Evolutionary conservation across 306 rosid species (phyloP), one percentile per base, ranked within the genome.

Genomic region (Bauhinia variegata): DNA sequence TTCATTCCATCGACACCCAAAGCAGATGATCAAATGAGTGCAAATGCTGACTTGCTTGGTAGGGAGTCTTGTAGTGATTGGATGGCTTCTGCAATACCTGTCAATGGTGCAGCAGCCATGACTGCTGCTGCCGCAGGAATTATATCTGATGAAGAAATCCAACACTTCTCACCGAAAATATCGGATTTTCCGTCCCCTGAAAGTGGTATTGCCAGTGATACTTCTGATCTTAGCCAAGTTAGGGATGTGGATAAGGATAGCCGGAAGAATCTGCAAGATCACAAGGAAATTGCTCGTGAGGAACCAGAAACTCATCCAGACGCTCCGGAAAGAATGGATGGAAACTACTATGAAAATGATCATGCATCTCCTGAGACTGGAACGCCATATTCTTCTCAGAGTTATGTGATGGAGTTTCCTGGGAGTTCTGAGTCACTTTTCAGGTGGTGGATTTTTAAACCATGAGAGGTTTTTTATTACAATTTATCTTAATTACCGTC

Each of bases 41-140:
- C 72, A 55, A 72, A 60, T 60, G 73, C 31, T 51, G 83, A 83
- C 54, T 79, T 87, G 43, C 82, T 78, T 1, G 86, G 62, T 28
- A 76, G 71, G 69, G 82, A 82, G 57, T 59, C 89, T 34, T 56
- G 32, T 44, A 67, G 79, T 60, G 74, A 81, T 72, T 93, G 96
- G 97, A 89, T 83, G 93, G 64, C 62, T 53, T 83, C 79, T 63
- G 98, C 98, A 68, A 89, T 93, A 78, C 95, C 98, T 49, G 71
- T 93, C 46, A 85, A 85, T 28, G 83, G 77, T 69, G 89, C 86
- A 58, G 79, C 89, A 42, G 85, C 79, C 48, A 70, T 89, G 18
- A 75, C 90, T 28, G 96, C 89, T 65, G 96, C 92, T 43, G 97
- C 97, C 50, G 96, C 97, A 17, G 98, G 91, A 74, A 79, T 81